These are phyloP conservation scores for Trichoderma asperellum DNA, from an alignment of 2,329 filamentous ascomycete species.

Conservation along the genomic window DNA sequence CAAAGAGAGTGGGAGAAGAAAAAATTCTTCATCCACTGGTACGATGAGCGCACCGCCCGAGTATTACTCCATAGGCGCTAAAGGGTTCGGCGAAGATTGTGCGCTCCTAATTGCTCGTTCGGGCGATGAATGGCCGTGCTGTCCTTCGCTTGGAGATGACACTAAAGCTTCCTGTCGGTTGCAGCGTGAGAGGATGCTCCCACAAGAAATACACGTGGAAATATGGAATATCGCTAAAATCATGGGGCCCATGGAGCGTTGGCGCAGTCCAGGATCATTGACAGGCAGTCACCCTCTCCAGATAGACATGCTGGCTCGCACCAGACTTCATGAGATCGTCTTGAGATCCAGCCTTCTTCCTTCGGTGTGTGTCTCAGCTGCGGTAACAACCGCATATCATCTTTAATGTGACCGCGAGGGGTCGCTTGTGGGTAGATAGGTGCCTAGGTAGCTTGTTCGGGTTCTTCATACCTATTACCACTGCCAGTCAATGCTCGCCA, in stretches of 20 bases:
- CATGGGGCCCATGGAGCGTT: conserved; percentile 9
- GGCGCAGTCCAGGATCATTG: conserved; percentile 18
- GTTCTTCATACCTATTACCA: neutral
- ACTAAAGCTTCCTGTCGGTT: neutral
- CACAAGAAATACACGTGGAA: conserved; percentile 15
- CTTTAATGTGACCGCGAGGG: conserved; percentile 4
- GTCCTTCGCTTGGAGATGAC: neutral
- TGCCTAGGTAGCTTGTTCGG: neutral
- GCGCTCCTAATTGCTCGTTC: neutral
- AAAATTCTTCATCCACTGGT: conserved; percentile 2
- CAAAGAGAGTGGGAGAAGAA: neutral
- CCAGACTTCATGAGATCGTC: conserved; percentile 17
- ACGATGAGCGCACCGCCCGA: neutral
- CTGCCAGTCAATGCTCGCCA: neutral
- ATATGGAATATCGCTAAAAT: conserved; percentile 19
- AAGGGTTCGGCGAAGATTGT: neutral
- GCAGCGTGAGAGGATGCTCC: conserved; percentile 11
- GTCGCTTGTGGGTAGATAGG: neutral
- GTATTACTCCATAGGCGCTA: neutral
- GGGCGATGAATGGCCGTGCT: neutral
- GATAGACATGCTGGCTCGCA: conserved; percentile 18
- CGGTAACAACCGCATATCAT: conserved; percentile 13
- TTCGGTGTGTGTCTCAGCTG: conserved; percentile 14
- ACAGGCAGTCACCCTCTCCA: conserved; percentile 19
- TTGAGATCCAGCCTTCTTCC: conserved; percentile 19